Base-by-base conservation (phyloP, 163 green algal species). In the Coccomyxa subellipsoidea region DNA sequence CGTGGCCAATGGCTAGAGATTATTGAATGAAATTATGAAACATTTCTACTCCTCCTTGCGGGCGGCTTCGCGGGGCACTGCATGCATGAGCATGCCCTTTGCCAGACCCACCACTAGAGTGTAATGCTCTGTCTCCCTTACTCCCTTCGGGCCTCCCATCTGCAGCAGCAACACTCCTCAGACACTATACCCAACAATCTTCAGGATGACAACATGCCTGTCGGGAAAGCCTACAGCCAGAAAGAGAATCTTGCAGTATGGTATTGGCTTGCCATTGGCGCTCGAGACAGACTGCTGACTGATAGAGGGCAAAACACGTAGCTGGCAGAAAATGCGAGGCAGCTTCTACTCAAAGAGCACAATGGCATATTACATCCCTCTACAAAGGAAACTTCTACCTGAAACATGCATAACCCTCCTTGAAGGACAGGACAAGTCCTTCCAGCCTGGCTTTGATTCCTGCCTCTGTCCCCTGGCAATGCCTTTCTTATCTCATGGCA, bases 61-160 rank as follows among this genome's bases (percentile, higher is more conserved):
- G 66, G 27, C 4, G 27, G 66, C 70, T 39, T 47, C 32, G 37
- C 79, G 79, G 3, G 79, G 38, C 9, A 79, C n/a, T 4, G 79
- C 79, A 34, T 84, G 80, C 80, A 84, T 80, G 38, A 59, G 27
- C 80, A 84, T 84, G 15, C 80, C 80, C 27, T 75, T 35, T 31
- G 54, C 23, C 25, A 80, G 2, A 18, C 70, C 70, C 23, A 40
- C 69, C 10, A 80, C 71, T 38, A 84, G 70, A 18, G 80, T 76
- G 71, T 80, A 80, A 29, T 38, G 40, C 71, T 84, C 80, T 1
- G 29, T 37, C 18, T 31, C 47, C 21, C 32, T 34, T 6, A 84
- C 80, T n/a, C 80, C 80, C 39, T 84, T 71, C 15, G 80, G 32
- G 0, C 80, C 80, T 12, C 80, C 80, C 80, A 84, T 84, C 80